Conservation (phyloP, 2,329 filamentous ascomycete genomes). For the Didymella sp. region DNA sequence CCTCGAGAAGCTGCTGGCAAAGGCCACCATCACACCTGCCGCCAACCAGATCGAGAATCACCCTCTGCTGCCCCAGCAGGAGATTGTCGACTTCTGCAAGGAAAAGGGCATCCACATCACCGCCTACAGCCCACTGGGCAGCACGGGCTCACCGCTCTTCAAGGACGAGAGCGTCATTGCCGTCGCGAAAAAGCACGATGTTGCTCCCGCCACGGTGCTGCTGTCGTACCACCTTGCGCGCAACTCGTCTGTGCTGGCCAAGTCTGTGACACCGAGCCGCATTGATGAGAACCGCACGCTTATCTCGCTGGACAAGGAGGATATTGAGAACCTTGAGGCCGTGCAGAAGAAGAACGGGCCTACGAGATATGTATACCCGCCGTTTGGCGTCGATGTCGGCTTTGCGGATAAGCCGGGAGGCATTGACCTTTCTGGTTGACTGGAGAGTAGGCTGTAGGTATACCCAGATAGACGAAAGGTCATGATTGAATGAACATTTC, state of each 20-base stretch:
- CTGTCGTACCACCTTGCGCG: conserved; percentile 75
- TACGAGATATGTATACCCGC: conserved; percentile 58
- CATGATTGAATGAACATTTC: conserved; percentile 3
- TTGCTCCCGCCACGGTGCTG: conserved; percentile 63
- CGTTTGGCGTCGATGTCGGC: conserved; percentile 58
- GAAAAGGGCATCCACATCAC: conserved; percentile 74
- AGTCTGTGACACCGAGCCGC: conserved; percentile 71
- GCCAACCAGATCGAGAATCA: conserved; percentile 79
- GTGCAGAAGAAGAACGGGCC: conserved; percentile 57
- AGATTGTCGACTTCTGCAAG: conserved; percentile 73
- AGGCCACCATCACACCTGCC: conserved; percentile 69
- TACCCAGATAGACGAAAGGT: conserved; percentile 22
- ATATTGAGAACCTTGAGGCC: conserved; percentile 60
- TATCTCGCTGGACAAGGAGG: conserved; percentile 68
- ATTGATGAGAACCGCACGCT: conserved; percentile 75
- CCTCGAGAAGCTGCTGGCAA: conserved; percentile 59
- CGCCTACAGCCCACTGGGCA: conserved; percentile 66
- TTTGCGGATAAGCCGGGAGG: conserved; percentile 57
- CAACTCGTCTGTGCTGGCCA: conserved; percentile 74
- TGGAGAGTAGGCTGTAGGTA: conserved; percentile 15
- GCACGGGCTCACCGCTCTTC: conserved; percentile 58
- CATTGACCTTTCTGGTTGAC: conserved; percentile 46
- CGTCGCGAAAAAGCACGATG: conserved; percentile 59
- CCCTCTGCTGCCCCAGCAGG: conserved; percentile 73
- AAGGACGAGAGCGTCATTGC: conserved; percentile 56